These are phyloP conservation scores for Tricholoma bakamatsutake DNA, from an alignment of 768 basidiomycete genomes.

Conservation along the genomic window DNA sequence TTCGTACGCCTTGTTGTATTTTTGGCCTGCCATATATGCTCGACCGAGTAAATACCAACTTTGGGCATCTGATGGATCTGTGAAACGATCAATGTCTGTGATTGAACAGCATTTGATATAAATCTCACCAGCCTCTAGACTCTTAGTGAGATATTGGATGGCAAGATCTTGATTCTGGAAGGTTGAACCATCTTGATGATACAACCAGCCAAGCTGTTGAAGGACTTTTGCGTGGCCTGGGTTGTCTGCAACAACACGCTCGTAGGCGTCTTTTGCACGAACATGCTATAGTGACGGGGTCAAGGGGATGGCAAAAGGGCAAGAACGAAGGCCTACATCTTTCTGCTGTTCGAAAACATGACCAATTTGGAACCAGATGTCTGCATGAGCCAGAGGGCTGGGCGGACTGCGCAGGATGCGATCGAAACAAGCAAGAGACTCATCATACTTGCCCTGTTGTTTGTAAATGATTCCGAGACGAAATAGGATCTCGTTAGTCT, in stretches of 20 bases:
- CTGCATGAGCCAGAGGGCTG: slow-evolving; percentile 90
- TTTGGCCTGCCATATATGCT: slow-evolving; percentile 97
- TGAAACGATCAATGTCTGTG: background rate
- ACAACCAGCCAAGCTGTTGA: slow-evolving; percentile 96
- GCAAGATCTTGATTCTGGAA: slow-evolving; percentile 97
- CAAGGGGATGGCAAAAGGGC: slow-evolving; percentile 11
- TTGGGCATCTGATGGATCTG: slow-evolving; percentile 93
- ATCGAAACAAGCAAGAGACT: slow-evolving; percentile 89
- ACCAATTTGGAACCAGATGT: slow-evolving; percentile 99
- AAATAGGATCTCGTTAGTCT: slow-evolving; percentile 98
- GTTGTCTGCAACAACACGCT: slow-evolving; percentile 89
- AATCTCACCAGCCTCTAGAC: slow-evolving; percentile 86
- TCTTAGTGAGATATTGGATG: slow-evolving; percentile 90
- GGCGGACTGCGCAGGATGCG: slow-evolving; percentile 96
- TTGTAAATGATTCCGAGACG: slow-evolving; percentile 99
- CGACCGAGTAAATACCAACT: slow-evolving; percentile 99
- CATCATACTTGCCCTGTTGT: slow-evolving; percentile 91
- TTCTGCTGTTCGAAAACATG: slow-evolving; percentile 98
- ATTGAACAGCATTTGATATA: background rate
- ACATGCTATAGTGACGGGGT: slow-evolving; percentile 52
- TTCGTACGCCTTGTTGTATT: slow-evolving; percentile 99
- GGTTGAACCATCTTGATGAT: slow-evolving; percentile 90
- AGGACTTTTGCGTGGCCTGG: slow-evolving; percentile 95
- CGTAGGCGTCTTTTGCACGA: slow-evolving; percentile 91
- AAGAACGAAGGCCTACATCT: slow-evolving; percentile 55